A percentile compares a stretch with the other conserved stretches of the same genome.
Conservation (phyloP, 2,329 filamentous ascomycete species). For the Ambrosiella cleistominuta region DNA sequence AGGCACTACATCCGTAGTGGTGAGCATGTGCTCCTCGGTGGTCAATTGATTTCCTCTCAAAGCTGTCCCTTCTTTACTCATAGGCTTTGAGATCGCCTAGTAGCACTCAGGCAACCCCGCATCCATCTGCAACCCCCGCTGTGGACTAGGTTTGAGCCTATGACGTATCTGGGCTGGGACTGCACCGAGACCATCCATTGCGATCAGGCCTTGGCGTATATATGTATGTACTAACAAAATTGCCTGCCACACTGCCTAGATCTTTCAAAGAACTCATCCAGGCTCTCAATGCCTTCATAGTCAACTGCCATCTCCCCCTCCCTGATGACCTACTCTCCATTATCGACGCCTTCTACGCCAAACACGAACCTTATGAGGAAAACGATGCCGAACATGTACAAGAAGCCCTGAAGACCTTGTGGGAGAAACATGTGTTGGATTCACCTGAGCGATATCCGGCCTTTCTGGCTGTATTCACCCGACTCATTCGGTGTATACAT, state of each 20-base stretch:
- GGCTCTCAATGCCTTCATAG: constrained; percentile 33
- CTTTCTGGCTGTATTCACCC: constrained; percentile 52
- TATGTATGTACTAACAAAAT: neutral
- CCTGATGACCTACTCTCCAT: constrained; percentile 45
- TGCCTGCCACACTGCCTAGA: constrained; percentile 19
- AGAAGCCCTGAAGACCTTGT: constrained; percentile 52
- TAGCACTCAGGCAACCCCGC: no score
- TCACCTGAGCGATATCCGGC: constrained; percentile 38
- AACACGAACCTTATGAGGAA: constrained; percentile 51
- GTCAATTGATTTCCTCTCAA: no score
- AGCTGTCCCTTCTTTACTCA: no score
- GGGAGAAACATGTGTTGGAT: constrained; percentile 43
- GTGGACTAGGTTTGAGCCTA: neutral
- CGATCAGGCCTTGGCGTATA: neutral
- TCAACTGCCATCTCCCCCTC: constrained; percentile 39
- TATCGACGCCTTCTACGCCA: constrained; percentile 50
- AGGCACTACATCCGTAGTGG: no score
- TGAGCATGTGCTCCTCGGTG: no score
- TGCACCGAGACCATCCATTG: neutral
- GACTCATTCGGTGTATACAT: constrained; percentile 45
- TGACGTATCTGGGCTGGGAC: neutral
- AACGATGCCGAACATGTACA: constrained; percentile 51
- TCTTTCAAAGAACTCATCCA: constrained; percentile 45
- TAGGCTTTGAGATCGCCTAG: no score
- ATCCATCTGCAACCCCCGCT: no score